Evolutionary conservation across 805 yeast genomes (phyloP).

Genomic region (Wickerhamomyces rabaulensis): DNA sequence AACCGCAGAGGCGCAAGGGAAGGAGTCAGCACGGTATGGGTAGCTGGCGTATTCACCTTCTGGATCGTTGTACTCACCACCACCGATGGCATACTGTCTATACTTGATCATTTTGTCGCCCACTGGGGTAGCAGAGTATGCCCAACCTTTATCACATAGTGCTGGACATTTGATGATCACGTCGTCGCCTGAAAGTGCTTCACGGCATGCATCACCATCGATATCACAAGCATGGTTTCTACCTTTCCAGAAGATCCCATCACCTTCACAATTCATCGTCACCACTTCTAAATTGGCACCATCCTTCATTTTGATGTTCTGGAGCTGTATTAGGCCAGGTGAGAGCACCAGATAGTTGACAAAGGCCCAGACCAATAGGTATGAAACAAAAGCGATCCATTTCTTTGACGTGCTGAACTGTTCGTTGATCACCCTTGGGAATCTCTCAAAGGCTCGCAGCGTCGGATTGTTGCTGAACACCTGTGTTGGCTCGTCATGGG

Average conservation of each 20-base stretch:
- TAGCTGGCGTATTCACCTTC: constrained; percentile 28
- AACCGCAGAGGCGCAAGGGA: constrained; percentile 83
- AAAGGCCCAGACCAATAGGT: constrained; percentile 2
- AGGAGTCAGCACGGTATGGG: constrained; percentile 86
- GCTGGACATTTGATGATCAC: constrained; percentile 80
- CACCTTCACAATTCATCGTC: constrained; percentile 44
- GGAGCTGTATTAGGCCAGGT: constrained; percentile 2
- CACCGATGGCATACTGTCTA: constrained; percentile 71
- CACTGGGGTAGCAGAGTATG: constrained; percentile 68
- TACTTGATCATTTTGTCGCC: constrained; percentile 68
- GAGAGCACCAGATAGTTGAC: constrained; percentile 1
- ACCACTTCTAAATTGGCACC: constrained; percentile 11
- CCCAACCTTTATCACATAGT: constrained; percentile 73
- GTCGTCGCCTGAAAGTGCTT: constrained; percentile 36
- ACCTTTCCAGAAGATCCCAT: constrained; percentile 61
- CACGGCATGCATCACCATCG: constrained; percentile 51
- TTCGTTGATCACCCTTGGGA: constrained; percentile 2
- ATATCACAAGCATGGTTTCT: constrained; percentile 74
- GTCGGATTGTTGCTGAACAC: not conserved
- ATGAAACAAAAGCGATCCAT: not conserved
- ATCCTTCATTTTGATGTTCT: not conserved
- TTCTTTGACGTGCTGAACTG: not conserved
- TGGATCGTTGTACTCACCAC: constrained; percentile 39
- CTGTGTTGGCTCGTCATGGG: constrained; percentile 5
- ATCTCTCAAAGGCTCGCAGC: constrained; percentile 6